phyloP scores from a whole-genome alignment of 305 asterid genomes.

The Galium porrigens region DNA sequence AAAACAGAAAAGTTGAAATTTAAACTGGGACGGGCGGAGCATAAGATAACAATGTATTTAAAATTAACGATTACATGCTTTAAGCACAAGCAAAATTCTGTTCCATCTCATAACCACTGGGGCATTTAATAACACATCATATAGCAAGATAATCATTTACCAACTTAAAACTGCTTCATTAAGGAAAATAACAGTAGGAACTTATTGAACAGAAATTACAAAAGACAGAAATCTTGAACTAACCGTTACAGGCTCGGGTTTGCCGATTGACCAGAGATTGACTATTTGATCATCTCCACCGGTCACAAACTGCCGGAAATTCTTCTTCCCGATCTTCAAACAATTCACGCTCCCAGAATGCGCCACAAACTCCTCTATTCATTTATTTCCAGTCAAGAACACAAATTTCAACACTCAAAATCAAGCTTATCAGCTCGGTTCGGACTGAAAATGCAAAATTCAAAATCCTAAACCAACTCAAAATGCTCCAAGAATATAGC shows the following conservation, averaged over 20 bases:
- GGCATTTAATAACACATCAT: too few species aligned
- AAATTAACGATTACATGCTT: not conserved
- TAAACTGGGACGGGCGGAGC: not conserved
- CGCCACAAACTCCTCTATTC: conserved; percentile 89
- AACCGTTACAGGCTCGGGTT: conserved; percentile 63
- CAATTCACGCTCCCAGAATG: conserved; percentile 93
- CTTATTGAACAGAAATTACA: not conserved
- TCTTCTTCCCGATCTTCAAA: conserved; percentile 84
- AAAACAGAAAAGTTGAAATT: not conserved
- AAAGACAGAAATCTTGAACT: conserved; percentile 21
- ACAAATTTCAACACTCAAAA: conserved; percentile 17
- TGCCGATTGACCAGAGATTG: conserved; percentile 89
- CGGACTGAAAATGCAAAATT: too few species aligned
- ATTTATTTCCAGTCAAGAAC: conserved; percentile 42
- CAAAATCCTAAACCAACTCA: not conserved
- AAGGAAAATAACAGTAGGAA: not conserved
- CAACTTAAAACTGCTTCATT: not conserved
- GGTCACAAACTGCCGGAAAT: conserved; percentile 58
- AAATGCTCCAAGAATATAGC: not conserved
- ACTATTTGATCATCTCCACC: conserved; percentile 97
- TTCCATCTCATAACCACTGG: not conserved
- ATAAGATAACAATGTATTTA: not conserved
- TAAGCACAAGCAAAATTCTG: not conserved
- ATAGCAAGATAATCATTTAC: not conserved
- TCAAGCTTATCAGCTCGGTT: not conserved